These are phyloP conservation scores for Thalia dealbata DNA, from an alignment of 176 grass and related monocot genomes.

Conservation along the genomic window DNA sequence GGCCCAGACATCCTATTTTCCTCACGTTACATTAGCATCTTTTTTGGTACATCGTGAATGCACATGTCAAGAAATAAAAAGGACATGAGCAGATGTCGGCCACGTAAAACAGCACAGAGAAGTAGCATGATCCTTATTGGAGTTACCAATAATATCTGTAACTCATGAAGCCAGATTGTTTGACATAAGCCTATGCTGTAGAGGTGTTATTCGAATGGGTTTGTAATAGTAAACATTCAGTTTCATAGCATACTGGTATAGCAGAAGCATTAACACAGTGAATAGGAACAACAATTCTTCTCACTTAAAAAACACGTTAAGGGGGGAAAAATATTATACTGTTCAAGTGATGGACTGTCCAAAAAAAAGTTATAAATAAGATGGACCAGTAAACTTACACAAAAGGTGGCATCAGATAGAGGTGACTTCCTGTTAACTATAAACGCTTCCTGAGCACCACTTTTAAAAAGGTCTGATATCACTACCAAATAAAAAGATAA, in stretches of 20 bases:
- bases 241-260: background rate
- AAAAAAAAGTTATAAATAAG: background rate
- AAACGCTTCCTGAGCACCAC: slow-evolving; percentile 16
- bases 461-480: slow-evolving; percentile 53
- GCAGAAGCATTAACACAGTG: no score
- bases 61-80: no score
- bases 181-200: background rate
- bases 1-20: no score
- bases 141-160: no score
- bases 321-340: background rate
- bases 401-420: slow-evolving; percentile 53
- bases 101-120: no score
- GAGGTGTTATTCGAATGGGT: background rate
- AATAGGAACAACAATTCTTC: background rate
- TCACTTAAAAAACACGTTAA: background rate
- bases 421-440: slow-evolving; percentile 54
- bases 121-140: no score
- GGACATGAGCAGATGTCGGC: no score
- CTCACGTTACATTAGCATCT: no score
- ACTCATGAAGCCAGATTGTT: background rate
- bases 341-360: background rate
- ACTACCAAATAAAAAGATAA: slow-evolving; percentile 63
- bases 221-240: background rate
- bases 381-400: slow-evolving; percentile 31
- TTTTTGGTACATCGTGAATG: no score